phyloP scores from a whole-genome alignment of 2,329 filamentous ascomycete genomes.

The Cryoendolithus antarcticus region DNA sequence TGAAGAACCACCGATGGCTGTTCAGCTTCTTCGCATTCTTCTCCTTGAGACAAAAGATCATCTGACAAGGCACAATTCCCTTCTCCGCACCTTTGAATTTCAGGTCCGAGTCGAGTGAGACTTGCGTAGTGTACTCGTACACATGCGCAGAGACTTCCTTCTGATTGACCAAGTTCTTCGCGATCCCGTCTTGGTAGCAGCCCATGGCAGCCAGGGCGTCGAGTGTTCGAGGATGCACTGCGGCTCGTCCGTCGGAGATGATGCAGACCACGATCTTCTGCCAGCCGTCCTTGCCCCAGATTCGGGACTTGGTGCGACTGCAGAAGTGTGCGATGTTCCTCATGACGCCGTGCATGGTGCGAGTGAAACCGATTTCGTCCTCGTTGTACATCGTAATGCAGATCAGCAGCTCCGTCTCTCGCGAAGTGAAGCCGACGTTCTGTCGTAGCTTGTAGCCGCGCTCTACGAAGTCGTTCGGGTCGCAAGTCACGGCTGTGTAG shows the following conservation, averaged over 20 bases:
- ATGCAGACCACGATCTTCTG: constrained; percentile 98
- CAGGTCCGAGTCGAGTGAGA: constrained; percentile 85
- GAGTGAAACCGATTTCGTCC: constrained; percentile 88
- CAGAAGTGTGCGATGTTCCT: constrained; percentile 97
- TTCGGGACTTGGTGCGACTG: constrained; percentile 78
- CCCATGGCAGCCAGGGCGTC: constrained; percentile 94
- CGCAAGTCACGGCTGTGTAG: constrained; percentile 93
- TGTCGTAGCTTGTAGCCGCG: constrained; percentile 88
- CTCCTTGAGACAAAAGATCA: constrained; percentile 97
- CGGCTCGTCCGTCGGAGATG: constrained; percentile 85
- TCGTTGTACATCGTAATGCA: constrained; percentile 99
- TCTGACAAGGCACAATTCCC: constrained; percentile 93
- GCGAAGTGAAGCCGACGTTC: constrained; percentile 67
- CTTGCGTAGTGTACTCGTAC: constrained; percentile 97
- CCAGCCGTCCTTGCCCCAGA: constrained; percentile 95
- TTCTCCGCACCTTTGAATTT: constrained; percentile 99
- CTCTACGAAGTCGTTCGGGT: constrained; percentile 77
- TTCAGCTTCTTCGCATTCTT: constrained; percentile 97
- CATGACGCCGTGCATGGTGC: constrained; percentile 98
- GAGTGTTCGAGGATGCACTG: constrained; percentile 83
- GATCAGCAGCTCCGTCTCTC: constrained; percentile 92
- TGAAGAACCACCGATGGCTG: constrained; percentile 98
- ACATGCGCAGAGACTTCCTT: constrained; percentile 92
- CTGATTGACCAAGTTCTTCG: constrained; percentile 96
- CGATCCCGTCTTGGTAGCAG: constrained; percentile 95